Conservation (phyloP, 305 asterid species). For the Fraxinus ornus region DNA sequence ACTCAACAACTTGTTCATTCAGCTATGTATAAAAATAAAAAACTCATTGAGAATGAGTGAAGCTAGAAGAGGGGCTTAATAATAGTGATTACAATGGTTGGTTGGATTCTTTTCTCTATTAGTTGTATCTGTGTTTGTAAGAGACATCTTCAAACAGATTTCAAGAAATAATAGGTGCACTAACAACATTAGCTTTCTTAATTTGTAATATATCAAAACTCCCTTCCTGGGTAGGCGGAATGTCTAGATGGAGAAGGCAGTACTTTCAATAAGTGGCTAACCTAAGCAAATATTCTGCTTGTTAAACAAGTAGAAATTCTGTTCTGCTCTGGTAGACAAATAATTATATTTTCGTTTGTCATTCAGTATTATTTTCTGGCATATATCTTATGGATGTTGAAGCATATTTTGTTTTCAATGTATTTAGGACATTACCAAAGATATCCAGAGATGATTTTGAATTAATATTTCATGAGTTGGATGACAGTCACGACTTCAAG, state of each 20-base stretch:
- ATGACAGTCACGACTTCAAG: slow-evolving; percentile 85
- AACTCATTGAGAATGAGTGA: neutral
- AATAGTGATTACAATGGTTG: neutral
- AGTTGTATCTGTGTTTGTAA: neutral
- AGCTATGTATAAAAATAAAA: neutral
- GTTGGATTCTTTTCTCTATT: neutral
- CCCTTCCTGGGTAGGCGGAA: neutral
- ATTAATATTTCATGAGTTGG: slow-evolving; percentile 80
- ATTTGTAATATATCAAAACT: neutral
- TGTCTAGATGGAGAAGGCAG: neutral
- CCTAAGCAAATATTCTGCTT: neutral
- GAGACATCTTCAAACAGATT: neutral
- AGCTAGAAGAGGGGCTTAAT: neutral
- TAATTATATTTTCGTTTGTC: neutral
- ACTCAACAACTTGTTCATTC: neutral
- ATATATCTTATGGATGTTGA: slow-evolving; percentile 18
- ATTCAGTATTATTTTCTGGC: slow-evolving; percentile 6
- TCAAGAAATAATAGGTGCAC: neutral
- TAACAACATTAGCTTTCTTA: neutral
- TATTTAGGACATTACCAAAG: slow-evolving; percentile 77
- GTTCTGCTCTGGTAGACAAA: neutral
- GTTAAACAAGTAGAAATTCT: neutral
- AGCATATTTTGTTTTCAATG: slow-evolving; percentile 14
- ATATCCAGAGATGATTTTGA: slow-evolving; percentile 92
- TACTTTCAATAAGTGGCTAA: neutral